Percentiles rank a stretch among this genome's conserved stretches.
These are phyloP conservation scores for Kuraishia cidri DNA, from an alignment of 805 yeast species.

Conservation along the genomic window DNA sequence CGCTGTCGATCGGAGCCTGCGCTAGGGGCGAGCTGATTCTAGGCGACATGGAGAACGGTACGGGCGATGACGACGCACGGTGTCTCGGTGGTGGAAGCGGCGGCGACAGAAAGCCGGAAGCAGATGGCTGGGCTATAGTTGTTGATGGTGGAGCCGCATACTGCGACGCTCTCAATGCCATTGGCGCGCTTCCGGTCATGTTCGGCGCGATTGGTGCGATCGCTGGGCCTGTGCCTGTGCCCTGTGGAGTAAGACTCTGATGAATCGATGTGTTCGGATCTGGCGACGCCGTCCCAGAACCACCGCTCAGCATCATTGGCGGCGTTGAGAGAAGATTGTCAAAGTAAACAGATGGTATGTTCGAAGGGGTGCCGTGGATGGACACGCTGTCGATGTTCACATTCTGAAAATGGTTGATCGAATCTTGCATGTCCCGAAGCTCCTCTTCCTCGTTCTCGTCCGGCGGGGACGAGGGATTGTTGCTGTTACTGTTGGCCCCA, in stretches of 20 bases:
- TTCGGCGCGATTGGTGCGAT: slow-evolving; percentile 36
- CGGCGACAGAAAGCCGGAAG: slow-evolving; percentile 6
- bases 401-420: slow-evolving; percentile 65
- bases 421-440: slow-evolving; percentile 65
- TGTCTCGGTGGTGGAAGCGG: slow-evolving; percentile 7
- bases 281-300: background rate
- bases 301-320: too few relatives aligned
- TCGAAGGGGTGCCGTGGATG: slow-evolving; percentile 59
- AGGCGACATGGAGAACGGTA: too few relatives aligned
- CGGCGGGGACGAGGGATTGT: slow-evolving; percentile 12
- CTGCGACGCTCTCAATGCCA: slow-evolving; percentile 26
- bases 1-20: too few relatives aligned
- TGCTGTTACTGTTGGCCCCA: too few relatives aligned
- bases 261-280: too few relatives aligned
- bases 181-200: slow-evolving; percentile 46
- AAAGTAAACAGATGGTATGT: slow-evolving; percentile 22
- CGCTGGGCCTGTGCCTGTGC: too few relatives aligned
- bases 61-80: slow-evolving; percentile 14
- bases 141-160: too few relatives aligned
- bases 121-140: too few relatives aligned
- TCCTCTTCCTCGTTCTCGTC: slow-evolving; percentile 65
- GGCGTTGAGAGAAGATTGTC: too few relatives aligned
- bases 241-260: too few relatives aligned
- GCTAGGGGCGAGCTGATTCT: too few relatives aligned
- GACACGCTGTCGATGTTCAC: slow-evolving; percentile 75